Percentiles rank a stretch among this genome's conserved stretches.
These are phyloP conservation scores for Xylaria polymorpha DNA, from an alignment of 2,329 filamentous ascomycete genomes.

Conservation along the genomic window DNA sequence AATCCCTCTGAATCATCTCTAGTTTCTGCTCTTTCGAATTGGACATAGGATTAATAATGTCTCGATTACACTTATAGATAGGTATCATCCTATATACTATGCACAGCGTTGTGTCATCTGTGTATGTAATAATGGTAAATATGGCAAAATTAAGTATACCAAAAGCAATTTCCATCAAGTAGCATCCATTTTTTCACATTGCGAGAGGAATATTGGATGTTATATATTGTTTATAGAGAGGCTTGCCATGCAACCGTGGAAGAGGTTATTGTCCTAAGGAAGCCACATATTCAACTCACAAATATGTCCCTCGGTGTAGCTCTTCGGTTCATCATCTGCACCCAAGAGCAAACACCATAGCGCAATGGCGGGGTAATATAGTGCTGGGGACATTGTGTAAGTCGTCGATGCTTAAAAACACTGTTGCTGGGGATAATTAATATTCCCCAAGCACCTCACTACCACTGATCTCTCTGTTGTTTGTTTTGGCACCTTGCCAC, in stretches of 20 bases:
- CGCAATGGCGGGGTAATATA: constrained; percentile 8
- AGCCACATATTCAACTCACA: neutral
- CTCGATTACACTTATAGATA: neutral
- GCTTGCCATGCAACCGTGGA: neutral
- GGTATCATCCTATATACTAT: neutral
- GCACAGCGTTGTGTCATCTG: neutral
- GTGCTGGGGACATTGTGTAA: neutral
- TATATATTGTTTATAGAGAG: neutral
- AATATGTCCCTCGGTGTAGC: neutral
- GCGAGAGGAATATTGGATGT: neutral
- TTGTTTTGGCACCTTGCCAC: neutral
- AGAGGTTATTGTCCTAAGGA: neutral
- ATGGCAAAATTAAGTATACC: neutral
- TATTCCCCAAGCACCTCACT: neutral
- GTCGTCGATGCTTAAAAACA: neutral
- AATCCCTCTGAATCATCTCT: no score
- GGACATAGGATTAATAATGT: neutral
- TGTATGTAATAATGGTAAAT: neutral
- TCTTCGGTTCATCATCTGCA: neutral
- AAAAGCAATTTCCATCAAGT: neutral
- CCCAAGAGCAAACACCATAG: neutral
- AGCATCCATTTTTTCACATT: neutral
- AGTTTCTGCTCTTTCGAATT: no score
- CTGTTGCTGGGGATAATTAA: constrained; percentile 12
- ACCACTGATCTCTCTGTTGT: neutral